phyloP scores from a whole-genome alignment of 2,329 filamentous ascomycete species.

The Diaporthe longicolla region DNA sequence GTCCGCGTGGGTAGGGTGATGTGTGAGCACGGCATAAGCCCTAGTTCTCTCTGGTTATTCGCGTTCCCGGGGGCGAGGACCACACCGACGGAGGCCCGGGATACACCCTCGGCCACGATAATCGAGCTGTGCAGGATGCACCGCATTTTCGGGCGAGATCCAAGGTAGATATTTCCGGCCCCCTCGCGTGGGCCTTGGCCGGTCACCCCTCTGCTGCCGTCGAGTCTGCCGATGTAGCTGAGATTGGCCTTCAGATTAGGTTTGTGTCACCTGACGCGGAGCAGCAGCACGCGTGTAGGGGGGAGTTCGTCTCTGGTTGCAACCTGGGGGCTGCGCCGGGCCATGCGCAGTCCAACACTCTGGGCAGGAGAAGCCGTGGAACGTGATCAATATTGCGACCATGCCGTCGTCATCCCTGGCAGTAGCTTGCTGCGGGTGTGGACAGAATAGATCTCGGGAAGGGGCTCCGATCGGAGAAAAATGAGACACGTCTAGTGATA shows the following conservation, averaged over 20 bases:
- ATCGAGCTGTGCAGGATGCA: slow-evolving; percentile 24
- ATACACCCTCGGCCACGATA: slow-evolving; percentile 26
- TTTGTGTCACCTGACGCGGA: slow-evolving; percentile 28
- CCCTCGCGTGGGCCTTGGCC: slow-evolving; percentile 15
- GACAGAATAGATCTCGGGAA: slow-evolving; percentile 39
- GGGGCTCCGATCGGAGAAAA: slow-evolving; percentile 38
- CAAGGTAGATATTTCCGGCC: slow-evolving; percentile 6
- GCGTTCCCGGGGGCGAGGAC: slow-evolving; percentile 12
- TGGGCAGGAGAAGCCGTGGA: slow-evolving; percentile 24
- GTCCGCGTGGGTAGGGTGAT: slow-evolving; percentile 21
- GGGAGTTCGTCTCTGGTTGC: slow-evolving; percentile 21
- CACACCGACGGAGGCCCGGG: slow-evolving; percentile 8
- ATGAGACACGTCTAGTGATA: slow-evolving; percentile 38
- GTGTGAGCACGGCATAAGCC: slow-evolving; percentile 30
- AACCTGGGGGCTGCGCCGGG: slow-evolving; percentile 9
- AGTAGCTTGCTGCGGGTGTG: slow-evolving; percentile 19
- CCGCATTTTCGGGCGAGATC: slow-evolving; percentile 36
- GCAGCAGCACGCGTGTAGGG: slow-evolving; percentile 23
- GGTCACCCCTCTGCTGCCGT: not conserved
- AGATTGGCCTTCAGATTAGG: slow-evolving; percentile 21
- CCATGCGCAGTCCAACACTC: slow-evolving; percentile 24
- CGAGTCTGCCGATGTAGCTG: not conserved
- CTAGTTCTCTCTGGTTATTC: slow-evolving; percentile 11
- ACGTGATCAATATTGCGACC: slow-evolving; percentile 31
- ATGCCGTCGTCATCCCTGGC: not conserved